These are phyloP conservation scores for Mycena rosella DNA, from an alignment of 768 basidiomycete species.

Conservation along the genomic window DNA sequence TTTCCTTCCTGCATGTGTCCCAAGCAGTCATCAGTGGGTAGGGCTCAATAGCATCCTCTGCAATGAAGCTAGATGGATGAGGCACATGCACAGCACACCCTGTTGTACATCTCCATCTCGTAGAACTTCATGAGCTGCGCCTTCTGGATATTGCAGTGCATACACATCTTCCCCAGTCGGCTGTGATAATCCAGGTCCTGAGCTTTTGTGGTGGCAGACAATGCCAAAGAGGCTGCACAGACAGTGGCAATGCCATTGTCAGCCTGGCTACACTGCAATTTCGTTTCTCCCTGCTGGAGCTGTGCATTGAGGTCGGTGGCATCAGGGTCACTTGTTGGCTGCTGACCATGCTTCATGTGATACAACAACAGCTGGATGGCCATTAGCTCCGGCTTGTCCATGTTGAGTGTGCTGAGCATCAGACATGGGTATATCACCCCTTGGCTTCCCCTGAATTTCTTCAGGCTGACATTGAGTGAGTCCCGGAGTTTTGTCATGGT, in stretches of 20 bases:
- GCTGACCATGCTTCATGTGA: too few relatives aligned
- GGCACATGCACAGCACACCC: background rate
- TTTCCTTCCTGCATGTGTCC: conserved; percentile 24
- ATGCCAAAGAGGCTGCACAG: too few relatives aligned
- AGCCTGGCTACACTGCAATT: conserved; percentile 15
- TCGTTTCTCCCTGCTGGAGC: conserved; percentile 6
- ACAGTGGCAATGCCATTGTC: conserved; percentile 6
- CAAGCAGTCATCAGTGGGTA: conserved; percentile 5
- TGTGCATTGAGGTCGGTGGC: background rate
- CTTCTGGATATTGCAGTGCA: conserved; percentile 17
- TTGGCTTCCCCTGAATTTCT: conserved; percentile 14
- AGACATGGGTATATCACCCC: conserved; percentile 8
- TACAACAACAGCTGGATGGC: too few relatives aligned
- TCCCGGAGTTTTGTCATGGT: conserved; percentile 15
- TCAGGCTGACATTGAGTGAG: conserved; percentile 1
- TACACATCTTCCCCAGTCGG: conserved; percentile 5
- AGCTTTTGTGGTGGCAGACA: conserved; percentile 9
- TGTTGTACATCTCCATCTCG: conserved; percentile 18
- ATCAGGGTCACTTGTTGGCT: background rate
- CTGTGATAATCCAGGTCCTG: conserved; percentile 14
- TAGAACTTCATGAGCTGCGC: conserved; percentile 6
- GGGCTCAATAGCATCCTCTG: background rate
- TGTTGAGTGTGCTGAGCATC: background rate
- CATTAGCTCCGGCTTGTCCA: too few relatives aligned
- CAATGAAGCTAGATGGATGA: conserved; percentile 11